Base-by-base conservation (phyloP, 306 rosid species). In the Prosopis cineraria region DNA sequence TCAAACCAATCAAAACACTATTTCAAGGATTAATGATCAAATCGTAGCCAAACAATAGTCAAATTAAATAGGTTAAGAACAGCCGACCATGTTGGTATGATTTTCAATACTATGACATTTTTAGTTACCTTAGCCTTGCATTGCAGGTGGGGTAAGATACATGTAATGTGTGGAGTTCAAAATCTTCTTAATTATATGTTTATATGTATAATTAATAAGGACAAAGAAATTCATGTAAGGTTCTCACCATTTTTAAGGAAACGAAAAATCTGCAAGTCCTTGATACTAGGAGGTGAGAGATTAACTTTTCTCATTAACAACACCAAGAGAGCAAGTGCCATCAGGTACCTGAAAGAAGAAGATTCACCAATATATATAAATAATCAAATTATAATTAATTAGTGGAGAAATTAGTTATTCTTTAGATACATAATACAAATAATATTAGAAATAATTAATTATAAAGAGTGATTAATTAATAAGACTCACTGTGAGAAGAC, bases 401-500 rank as follows among this genome's bases (percentile, higher is more conserved):
- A 16, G 25, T 1, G 13, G 31, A 20, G 30, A 4, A 55, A 9
- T n/a, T 52, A 52, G 0, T n/a, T 53, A 24, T 55, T 24, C 31
- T 55, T 22, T 11, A n/a, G 30, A 56, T 10, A 24, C n/a, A 10
- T 53, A 7, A 53, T 7, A 9, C 10, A 1, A 22, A 67, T 39
- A 0, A 40, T 36, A 50, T 50, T 50, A 50, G 52, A 7, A 75
- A 10, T 29, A 8, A n/a, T n/a, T n/a, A n/a, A n/a, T n/a, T n/a
- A n/a, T n/a, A 19, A 47, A 30, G 59, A 29, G 53, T 59, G 20
- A 17, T 62, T 36, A 6, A n/a, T 34, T n/a, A 72, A 55, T n/a
- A 72, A 55, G 24, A 78, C 99, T 93, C 78, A 95, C 98, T 95
- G 99, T 11, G 99, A 93, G 76, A 93, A 56, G 33, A 93, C 97